Evolutionary conservation across 768 basidiomycete genomes (phyloP), one percentile per base, ranked within the genome.

Genomic region (Leccinum arenicola): DNA sequence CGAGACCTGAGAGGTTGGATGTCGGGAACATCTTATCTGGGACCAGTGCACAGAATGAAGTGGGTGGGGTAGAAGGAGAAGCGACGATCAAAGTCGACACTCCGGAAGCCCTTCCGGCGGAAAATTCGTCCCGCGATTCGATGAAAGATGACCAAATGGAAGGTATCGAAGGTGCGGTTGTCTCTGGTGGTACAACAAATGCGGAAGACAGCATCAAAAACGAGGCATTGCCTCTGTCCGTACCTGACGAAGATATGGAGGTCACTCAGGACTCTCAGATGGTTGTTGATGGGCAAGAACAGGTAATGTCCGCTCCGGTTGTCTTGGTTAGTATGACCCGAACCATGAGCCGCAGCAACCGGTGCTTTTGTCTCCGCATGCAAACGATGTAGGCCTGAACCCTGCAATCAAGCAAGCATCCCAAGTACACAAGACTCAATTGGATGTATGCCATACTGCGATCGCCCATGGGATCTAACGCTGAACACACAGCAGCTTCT

Each of bases 361-460:
- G 19, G 45, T n/a, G 6, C 31, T 56, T 27, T 40, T 48, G 8
- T 58, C 45, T 47, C 23, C 50, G 35, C 52, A 55, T n/a, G 21
- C 55, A 29, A 54, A 53, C 4, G 54, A 10, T 21, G 50, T 57
- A 17, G 4, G 51, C 8, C 27, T 60, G 25, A 67, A 59, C 53
- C 64, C 68, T 54, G 51, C 25, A 3, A 31, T 65, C 12, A 50
- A 49, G 15, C 65, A 66, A 48, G 59, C 50, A 25, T 31, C 61
- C 19, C 52, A 61, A 50, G 62, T 50, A 40, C 60, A 57, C 54
- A 71, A 62, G 60, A 66, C 57, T 51, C 70, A 72, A 58, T 50
- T 70, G 47, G 70, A 70, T 62, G 70, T 71, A 70, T 58, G 70
- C 23, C 59, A 50, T 51, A 52, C 57, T 53, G 35, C 56, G 36